Evolutionary conservation across 129 eudicot genomes (phyloP).

Genomic region (Gnaphalium uliginosum): DNA sequence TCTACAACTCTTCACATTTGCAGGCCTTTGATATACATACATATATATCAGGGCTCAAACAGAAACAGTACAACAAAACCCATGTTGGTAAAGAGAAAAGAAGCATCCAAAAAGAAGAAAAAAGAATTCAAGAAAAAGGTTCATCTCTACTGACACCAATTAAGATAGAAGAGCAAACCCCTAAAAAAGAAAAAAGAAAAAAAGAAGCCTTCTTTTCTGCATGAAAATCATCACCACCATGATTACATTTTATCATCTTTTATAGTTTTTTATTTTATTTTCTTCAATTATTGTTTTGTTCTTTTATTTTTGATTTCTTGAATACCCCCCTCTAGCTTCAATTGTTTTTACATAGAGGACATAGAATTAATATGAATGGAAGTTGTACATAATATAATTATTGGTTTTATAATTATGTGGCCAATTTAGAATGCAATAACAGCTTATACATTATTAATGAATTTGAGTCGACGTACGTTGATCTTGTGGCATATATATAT

Average conservation of each 20-base stretch:
- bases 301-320: conserved; percentile 31
- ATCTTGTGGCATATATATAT: too few relatives aligned
- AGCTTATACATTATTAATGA: too few relatives aligned
- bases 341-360: conserved; percentile 26
- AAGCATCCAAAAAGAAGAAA: conserved; percentile 36
- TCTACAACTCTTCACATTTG: conserved; percentile 28
- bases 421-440: too few relatives aligned
- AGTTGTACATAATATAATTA: conserved; percentile 33
- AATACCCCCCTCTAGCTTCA: conserved; percentile 13
- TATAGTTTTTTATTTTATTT: conserved; percentile 13
- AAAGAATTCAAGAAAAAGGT: conserved; percentile 44
- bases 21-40: conserved; percentile 40
- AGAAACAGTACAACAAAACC: conserved; percentile 50
- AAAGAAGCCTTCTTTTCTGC: conserved; percentile 38
- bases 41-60: conserved; percentile 48
- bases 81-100: conserved; percentile 60
- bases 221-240: conserved; percentile 49
- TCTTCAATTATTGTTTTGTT: conserved; percentile 8
- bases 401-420: not conserved
- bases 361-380: conserved; percentile 16
- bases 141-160: conserved; percentile 49
- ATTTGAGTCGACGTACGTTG: too few relatives aligned
- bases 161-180: conserved; percentile 33
- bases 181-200: conserved; percentile 12
- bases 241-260: conserved; percentile 34